phyloP scores from a whole-genome alignment of 805 yeast genomes.

The Metschnikowia continentalis region DNA sequence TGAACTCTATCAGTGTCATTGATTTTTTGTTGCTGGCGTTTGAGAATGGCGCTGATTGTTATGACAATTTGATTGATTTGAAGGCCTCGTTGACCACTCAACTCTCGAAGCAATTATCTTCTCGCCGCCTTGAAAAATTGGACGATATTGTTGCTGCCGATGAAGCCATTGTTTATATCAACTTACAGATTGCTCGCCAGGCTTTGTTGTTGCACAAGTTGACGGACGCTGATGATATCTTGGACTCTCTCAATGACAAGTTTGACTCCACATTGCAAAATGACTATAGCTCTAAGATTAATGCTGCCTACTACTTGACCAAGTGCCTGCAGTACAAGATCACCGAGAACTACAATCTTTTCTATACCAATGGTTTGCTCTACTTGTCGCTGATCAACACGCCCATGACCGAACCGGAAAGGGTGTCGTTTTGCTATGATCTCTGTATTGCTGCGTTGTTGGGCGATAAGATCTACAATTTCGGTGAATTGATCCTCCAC shows the following conservation, averaged over 20 bases:
- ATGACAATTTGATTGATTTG: slow-evolving; percentile 35
- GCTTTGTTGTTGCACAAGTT: slow-evolving; percentile 51
- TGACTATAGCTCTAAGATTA: slow-evolving; percentile 49
- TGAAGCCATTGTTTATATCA: slow-evolving; percentile 48
- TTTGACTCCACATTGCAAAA: slow-evolving; percentile 44
- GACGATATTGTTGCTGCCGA: slow-evolving; percentile 41
- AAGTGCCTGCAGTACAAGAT: slow-evolving; percentile 71
- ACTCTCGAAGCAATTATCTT: slow-evolving; percentile 25
- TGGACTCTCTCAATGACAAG: slow-evolving; percentile 56
- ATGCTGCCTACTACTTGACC: slow-evolving; percentile 79
- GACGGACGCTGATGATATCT: slow-evolving; percentile 58
- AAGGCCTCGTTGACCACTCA: slow-evolving; percentile 23
- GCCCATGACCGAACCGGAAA: slow-evolving; percentile 35
- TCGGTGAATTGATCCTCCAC: slow-evolving; percentile 91
- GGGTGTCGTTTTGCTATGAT: slow-evolving; percentile 57
- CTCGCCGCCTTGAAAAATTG: slow-evolving; percentile 22
- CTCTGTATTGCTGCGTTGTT: slow-evolving; percentile 80
- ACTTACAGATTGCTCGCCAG: slow-evolving; percentile 69
- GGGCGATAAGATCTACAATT: slow-evolving; percentile 90
- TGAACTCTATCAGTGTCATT: slow-evolving; percentile 76
- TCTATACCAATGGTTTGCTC: slow-evolving; percentile 75
- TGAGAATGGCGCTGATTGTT: slow-evolving; percentile 24
- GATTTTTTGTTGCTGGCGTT: slow-evolving; percentile 62
- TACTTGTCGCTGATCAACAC: slow-evolving; percentile 69
- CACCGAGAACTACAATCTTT: slow-evolving; percentile 73